Evolutionary conservation across 2,329 filamentous ascomycete genomes (phyloP).

Genomic region (Epichloe glyceriae): DNA sequence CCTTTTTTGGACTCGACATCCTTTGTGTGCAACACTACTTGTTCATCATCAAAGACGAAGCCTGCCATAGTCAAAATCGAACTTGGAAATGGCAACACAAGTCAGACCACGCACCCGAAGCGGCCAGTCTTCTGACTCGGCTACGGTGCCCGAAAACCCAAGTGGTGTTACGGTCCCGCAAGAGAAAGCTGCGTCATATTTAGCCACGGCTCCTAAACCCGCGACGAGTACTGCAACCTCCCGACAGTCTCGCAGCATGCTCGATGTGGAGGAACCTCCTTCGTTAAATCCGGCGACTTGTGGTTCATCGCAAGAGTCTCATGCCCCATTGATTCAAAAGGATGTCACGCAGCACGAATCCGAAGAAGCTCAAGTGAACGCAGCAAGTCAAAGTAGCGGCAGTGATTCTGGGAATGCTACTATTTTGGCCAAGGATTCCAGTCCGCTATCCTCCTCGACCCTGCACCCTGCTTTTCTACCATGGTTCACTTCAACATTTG

Average conservation of each 20-base stretch:
- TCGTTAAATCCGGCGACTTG: conserved; percentile 29
- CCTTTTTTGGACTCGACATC: conserved; percentile 20
- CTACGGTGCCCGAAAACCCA: conserved; percentile 19
- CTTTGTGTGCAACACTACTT: conserved; percentile 12
- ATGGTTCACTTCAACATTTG: conserved; percentile 1
- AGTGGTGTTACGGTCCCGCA: conserved; percentile 16
- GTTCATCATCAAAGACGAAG: background rate
- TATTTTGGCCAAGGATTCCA: background rate
- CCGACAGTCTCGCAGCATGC: conserved; percentile 37
- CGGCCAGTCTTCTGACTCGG: conserved; percentile 22
- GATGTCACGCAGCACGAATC: conserved; percentile 2
- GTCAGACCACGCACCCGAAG: conserved; percentile 34
- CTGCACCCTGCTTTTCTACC: conserved; percentile 6
- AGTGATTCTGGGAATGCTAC: background rate
- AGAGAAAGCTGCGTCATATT: conserved; percentile 5
- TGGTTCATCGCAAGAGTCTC: conserved; percentile 35
- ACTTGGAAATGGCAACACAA: conserved; percentile 29
- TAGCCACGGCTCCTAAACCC: conserved; percentile 4
- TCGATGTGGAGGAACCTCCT: conserved; percentile 37
- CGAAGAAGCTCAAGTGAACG: background rate
- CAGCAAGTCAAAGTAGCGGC: background rate
- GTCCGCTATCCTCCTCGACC: conserved; percentile 19
- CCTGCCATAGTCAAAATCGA: conserved; percentile 17
- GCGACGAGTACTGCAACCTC: conserved; percentile 9
- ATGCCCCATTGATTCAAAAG: conserved; percentile 17